Conservation (phyloP, 2,329 filamentous ascomycete genomes). For the Elsinoe fawcettii region DNA sequence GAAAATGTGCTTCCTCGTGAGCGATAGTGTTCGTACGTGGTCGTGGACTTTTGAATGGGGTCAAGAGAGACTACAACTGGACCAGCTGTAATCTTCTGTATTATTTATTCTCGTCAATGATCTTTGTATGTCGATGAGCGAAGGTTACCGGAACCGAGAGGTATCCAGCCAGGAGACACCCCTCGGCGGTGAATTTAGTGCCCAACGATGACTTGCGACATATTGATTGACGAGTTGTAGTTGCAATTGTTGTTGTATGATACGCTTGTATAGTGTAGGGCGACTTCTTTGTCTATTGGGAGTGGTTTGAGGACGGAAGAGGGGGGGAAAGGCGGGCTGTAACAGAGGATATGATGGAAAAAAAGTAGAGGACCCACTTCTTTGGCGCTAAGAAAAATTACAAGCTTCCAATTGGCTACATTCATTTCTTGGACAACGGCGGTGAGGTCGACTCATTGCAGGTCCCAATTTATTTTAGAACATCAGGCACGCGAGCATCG, state of each 20-base stretch:
- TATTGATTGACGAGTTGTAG: constrained; percentile 28
- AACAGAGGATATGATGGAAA: constrained; percentile 21
- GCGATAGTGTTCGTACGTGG: constrained; percentile 8
- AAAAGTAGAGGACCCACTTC: constrained; percentile 22
- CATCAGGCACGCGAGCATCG: constrained; percentile 12
- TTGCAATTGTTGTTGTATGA: constrained; percentile 19
- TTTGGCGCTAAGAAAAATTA: constrained; percentile 1
- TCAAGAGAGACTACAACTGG: not conserved
- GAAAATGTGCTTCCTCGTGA: not conserved
- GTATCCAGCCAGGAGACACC: constrained; percentile 23
- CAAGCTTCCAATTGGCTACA: not conserved
- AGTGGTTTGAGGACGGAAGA: constrained; percentile 18
- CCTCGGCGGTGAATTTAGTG: constrained; percentile 31
- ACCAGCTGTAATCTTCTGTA: constrained; percentile 6
- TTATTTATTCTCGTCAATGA: constrained; percentile 22
- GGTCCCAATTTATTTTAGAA: constrained; percentile 8
- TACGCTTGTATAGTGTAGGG: constrained; percentile 17
- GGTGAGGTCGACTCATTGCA: constrained; percentile 4
- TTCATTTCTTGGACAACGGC: constrained; percentile 2
- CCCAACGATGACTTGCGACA: constrained; percentile 30
- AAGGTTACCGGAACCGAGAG: constrained; percentile 26
- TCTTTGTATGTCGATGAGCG: constrained; percentile 28
- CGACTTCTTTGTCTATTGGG: constrained; percentile 21
- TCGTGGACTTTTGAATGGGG: not conserved
- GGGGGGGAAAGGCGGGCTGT: constrained; percentile 1